Conservation (phyloP, 495 filamentous ascomycete genomes). For the Penicillium mononematosum region DNA sequence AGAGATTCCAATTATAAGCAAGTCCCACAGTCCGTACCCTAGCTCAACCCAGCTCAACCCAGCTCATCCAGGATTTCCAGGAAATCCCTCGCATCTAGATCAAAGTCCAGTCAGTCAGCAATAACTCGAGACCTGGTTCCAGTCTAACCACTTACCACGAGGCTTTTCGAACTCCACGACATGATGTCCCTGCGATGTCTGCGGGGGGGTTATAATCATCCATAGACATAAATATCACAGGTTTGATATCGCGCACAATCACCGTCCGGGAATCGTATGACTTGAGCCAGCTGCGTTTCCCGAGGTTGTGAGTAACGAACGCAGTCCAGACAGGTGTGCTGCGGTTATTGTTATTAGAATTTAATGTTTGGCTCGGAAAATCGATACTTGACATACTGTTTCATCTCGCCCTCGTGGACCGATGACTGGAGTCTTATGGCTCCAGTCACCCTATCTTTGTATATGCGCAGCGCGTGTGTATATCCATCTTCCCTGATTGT, state of each 20-base stretch:
- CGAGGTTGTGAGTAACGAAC: conserved; percentile 63
- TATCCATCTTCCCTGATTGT: conserved; percentile 70
- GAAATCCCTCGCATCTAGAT: conserved; percentile 41
- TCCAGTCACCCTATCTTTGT: conserved; percentile 60
- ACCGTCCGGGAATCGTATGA: conserved; percentile 51
- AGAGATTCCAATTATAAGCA: background rate
- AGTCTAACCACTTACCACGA: conserved; percentile 26
- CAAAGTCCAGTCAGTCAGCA: background rate
- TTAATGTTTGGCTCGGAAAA: background rate
- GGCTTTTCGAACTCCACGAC: conserved; percentile 38
- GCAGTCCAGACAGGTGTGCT: conserved; percentile 72
- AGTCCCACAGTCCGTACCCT: background rate
- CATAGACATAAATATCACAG: conserved; percentile 58
- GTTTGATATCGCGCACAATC: conserved; percentile 59
- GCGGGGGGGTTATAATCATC: conserved; percentile 50
- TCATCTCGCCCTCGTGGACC: conserved; percentile 41
- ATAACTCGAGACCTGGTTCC: background rate
- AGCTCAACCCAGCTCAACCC: background rate
- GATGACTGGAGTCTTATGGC: conserved; percentile 59
- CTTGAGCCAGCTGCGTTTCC: conserved; percentile 57
- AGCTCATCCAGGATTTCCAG: conserved; percentile 28
- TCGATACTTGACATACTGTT: conserved; percentile 31
- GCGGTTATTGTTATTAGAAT: conserved; percentile 3
- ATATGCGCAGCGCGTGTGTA: conserved; percentile 70
- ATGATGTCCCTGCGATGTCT: conserved; percentile 35